A percentile compares a stretch with the other conserved stretches of the same genome.
These are phyloP conservation scores for Malassezia brasiliensis DNA, from an alignment of 1,284 basidiomycete species.

Conservation along the genomic window DNA sequence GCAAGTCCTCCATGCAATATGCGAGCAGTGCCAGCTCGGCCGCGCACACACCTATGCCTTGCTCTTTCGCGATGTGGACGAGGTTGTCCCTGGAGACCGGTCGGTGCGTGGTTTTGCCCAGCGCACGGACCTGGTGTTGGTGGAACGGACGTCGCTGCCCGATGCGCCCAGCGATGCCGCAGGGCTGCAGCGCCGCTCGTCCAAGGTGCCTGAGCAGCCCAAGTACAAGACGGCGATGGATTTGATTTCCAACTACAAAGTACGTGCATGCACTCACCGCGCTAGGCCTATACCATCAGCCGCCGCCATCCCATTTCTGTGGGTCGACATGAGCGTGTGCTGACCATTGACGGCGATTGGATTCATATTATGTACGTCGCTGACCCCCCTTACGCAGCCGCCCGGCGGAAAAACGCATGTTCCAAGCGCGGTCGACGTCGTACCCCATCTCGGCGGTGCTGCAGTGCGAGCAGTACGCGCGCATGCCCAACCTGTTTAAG, in stretches of 20 bases:
- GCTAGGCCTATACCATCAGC: constrained; percentile 79
- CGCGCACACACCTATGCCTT: constrained; percentile 41
- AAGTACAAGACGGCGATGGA: constrained; percentile 47
- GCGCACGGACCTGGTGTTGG: constrained; percentile 70
- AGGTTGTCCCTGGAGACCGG: constrained; percentile 84
- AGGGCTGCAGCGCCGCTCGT: not conserved
- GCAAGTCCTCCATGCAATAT: constrained; percentile 67
- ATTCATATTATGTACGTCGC: constrained; percentile 63
- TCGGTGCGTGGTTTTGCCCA: constrained; percentile 86
- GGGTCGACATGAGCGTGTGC: constrained; percentile 74
- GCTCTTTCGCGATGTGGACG: constrained; percentile 47
- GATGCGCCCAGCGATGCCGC: not conserved
- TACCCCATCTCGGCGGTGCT: constrained; percentile 83
- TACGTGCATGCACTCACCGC: not conserved
- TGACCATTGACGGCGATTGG: constrained; percentile 91
- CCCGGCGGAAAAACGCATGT: constrained; percentile 28
- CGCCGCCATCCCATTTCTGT: constrained; percentile 76
- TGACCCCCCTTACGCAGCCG: constrained; percentile 1
- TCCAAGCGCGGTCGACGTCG: constrained; percentile 58
- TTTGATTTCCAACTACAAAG: constrained; percentile 57
- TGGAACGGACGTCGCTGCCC: constrained; percentile 54
- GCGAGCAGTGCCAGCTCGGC: constrained; percentile 35
- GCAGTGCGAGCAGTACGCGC: constrained; percentile 70
- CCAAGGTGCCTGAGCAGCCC: constrained; percentile 17
- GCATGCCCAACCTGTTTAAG: constrained; percentile 75